Percentiles rank a stretch among this genome's conserved stretches.
These are phyloP conservation scores for Gaeumannomyces tritici DNA, from an alignment of 2,329 filamentous ascomycete genomes.

Conservation along the genomic window DNA sequence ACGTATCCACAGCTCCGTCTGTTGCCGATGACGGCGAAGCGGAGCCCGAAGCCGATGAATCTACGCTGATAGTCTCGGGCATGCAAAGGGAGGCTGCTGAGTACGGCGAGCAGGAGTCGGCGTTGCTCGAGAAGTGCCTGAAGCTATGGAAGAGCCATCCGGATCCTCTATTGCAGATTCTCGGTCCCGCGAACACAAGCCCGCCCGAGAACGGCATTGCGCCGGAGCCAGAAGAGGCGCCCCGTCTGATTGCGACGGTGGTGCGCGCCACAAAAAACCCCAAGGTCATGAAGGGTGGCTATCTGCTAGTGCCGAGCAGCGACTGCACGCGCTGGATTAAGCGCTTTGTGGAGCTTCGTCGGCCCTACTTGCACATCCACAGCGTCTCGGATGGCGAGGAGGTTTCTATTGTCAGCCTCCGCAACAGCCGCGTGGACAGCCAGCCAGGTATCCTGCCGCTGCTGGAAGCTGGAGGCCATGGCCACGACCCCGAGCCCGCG, in stretches of 20 bases:
- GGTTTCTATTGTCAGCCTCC: conserved; percentile 77
- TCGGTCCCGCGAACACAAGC: conserved; percentile 53
- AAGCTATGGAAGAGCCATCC: conserved; percentile 56
- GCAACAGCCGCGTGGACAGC: conserved; percentile 85
- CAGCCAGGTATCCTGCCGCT: conserved; percentile 79
- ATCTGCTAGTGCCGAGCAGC: conserved; percentile 75
- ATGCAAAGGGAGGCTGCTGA: conserved; percentile 21
- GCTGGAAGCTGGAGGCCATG: conserved; percentile 34
- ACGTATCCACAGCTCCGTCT: conserved; percentile 25
- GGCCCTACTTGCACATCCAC: conserved; percentile 88
- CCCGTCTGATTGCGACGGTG: conserved; percentile 65
- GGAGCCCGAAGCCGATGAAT: conserved; percentile 15
- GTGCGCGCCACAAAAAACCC: conserved; percentile 73
- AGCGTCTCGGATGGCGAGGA: conserved; percentile 80
- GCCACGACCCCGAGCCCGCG: conserved; percentile 11
- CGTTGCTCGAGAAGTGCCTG: conserved; percentile 45
- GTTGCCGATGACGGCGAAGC: conserved; percentile 9
- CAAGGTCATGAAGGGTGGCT: conserved; percentile 74
- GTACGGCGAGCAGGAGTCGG: conserved; percentile 34
- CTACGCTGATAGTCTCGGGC: conserved; percentile 7
- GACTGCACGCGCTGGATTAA: conserved; percentile 81
- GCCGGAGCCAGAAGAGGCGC: conserved; percentile 36
- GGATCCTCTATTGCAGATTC: conserved; percentile 44
- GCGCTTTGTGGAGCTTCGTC: conserved; percentile 83
- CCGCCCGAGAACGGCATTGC: conserved; percentile 57